Percentiles rank a stretch among this genome's conserved stretches.
Conservation (phyloP, 345 rosid genomes). For the Cardiospermum halicacabum region DNA sequence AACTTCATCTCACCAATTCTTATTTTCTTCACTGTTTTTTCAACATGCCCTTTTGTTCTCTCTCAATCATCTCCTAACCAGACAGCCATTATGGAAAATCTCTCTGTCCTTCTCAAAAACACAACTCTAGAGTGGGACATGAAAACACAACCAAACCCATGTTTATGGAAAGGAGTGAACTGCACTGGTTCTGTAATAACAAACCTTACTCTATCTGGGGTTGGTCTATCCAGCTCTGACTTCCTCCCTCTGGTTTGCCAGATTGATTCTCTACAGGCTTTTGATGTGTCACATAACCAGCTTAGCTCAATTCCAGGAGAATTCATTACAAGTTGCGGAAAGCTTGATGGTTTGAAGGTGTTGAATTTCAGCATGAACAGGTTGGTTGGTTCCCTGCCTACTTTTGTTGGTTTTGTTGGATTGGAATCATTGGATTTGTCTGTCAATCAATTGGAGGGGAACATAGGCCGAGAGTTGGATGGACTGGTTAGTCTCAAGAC, state of each 20-base stretch:
- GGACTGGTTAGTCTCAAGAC: constrained; percentile 39
- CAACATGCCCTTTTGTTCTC: constrained; percentile 18
- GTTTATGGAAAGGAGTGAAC: constrained; percentile 51
- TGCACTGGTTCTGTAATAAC: constrained; percentile 43
- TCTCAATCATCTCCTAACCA: constrained; percentile 38
- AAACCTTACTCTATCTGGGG: constrained; percentile 31
- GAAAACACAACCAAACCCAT: constrained; percentile 33
- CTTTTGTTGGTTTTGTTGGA: constrained; percentile 41
- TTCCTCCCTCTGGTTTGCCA: constrained; percentile 44
- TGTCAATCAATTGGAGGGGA: constrained; percentile 33
- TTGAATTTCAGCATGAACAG: constrained; percentile 51
- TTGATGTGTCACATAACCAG: constrained; percentile 48
- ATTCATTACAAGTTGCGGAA: constrained; percentile 40
- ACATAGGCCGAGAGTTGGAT: constrained; percentile 36
- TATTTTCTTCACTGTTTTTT: neutral
- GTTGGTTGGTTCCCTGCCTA: constrained; percentile 38
- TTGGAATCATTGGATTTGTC: constrained; percentile 61
- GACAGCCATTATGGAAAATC: constrained; percentile 30
- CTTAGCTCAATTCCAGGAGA: constrained; percentile 44
- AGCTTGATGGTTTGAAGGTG: constrained; percentile 35
- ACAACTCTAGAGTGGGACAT: constrained; percentile 33
- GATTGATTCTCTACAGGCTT: constrained; percentile 47
- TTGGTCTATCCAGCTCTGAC: constrained; percentile 33
- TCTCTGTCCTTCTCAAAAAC: constrained; percentile 26
- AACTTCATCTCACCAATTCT: constrained; percentile 16